phyloP scores from a whole-genome alignment of 805 yeast species.

The Yarrowia hollandica region DNA sequence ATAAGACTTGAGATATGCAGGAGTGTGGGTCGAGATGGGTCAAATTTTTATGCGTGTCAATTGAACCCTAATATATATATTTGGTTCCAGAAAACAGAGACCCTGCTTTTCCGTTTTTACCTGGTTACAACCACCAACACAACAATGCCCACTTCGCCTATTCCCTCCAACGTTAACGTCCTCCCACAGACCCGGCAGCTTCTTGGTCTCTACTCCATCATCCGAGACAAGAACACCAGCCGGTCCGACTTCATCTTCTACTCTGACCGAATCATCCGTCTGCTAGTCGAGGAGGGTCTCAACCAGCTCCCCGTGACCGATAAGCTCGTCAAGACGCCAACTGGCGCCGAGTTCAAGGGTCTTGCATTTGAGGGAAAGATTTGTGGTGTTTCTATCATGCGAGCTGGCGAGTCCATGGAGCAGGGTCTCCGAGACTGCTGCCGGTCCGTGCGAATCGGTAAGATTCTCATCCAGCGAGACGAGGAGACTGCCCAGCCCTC shows the following conservation, averaged over 20 bases:
- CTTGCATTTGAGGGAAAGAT: conserved; percentile 84
- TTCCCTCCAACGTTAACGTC: conserved; percentile 57
- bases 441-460: conserved; percentile 93
- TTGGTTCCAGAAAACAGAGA: conserved; percentile 23
- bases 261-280: conserved; percentile 89
- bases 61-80: conserved; percentile 21
- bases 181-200: conserved; percentile 90
- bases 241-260: conserved; percentile 95
- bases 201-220: conserved; percentile 69
- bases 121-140: not conserved
- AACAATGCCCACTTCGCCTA: conserved; percentile 18
- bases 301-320: conserved; percentile 89
- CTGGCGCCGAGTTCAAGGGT: conserved; percentile 65
- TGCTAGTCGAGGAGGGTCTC: conserved; percentile 92
- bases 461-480: conserved; percentile 94
- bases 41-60: conserved; percentile 25
- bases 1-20: conserved; percentile 25
- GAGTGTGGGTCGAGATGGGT: conserved; percentile 25
- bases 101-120: not conserved
- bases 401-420: conserved; percentile 99
- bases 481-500: conserved; percentile 96
- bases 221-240: conserved; percentile 75
- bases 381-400: conserved; percentile 95
- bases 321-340: conserved; percentile 68
- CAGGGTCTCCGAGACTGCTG: conserved; percentile 97